Percentiles rank a stretch among this genome's conserved stretches.
These are phyloP conservation scores for Suhomyces choctaworum DNA, from an alignment of 1,139 yeast genomes.

Conservation along the genomic window DNA sequence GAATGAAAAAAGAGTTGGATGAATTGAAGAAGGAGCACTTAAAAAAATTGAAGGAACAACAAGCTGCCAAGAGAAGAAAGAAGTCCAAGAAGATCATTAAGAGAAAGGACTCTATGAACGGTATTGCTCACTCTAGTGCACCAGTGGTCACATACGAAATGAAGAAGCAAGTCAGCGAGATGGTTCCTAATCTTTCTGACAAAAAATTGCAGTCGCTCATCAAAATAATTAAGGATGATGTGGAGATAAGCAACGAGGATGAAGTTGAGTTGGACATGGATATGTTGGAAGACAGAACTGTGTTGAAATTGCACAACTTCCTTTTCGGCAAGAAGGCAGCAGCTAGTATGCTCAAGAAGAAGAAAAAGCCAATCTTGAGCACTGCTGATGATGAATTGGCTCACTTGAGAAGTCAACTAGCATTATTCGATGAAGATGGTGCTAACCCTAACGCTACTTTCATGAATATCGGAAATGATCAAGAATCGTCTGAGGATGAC, in stretches of 20 bases:
- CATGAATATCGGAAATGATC: conserved; percentile 30
- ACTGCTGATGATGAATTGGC: conserved; percentile 80
- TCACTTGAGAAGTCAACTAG: conserved; percentile 78
- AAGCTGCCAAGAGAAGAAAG: conserved; percentile 49
- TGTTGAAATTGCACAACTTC: conserved; percentile 78
- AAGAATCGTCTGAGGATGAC: conserved; percentile 35
- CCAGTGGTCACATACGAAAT: conserved; percentile 83
- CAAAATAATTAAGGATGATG: conserved; percentile 80
- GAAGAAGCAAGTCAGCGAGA: conserved; percentile 92
- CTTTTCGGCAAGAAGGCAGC: conserved; percentile 61
- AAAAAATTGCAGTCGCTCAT: conserved; percentile 82
- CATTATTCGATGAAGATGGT: conserved; percentile 56
- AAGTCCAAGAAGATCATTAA: conserved; percentile 35
- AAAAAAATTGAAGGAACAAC: conserved; percentile 56
- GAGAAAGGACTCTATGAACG: conserved; percentile 14
- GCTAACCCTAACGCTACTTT: conserved; percentile 23
- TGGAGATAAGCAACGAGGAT: conserved; percentile 79
- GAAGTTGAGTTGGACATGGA: conserved; percentile 94
- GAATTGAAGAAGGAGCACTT: conserved; percentile 69
- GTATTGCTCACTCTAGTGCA: conserved; percentile 17
- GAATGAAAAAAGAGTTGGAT: conserved; percentile 84
- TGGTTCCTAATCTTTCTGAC: conserved; percentile 75
- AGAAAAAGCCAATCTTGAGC: conserved; percentile 54
- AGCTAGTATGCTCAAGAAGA: conserved; percentile 35
- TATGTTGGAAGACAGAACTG: conserved; percentile 81